Evolutionary conservation across 2,329 filamentous ascomycete species (phyloP), one percentile per base, ranked within the genome.

Genomic region (Aspergillus fructus): DNA sequence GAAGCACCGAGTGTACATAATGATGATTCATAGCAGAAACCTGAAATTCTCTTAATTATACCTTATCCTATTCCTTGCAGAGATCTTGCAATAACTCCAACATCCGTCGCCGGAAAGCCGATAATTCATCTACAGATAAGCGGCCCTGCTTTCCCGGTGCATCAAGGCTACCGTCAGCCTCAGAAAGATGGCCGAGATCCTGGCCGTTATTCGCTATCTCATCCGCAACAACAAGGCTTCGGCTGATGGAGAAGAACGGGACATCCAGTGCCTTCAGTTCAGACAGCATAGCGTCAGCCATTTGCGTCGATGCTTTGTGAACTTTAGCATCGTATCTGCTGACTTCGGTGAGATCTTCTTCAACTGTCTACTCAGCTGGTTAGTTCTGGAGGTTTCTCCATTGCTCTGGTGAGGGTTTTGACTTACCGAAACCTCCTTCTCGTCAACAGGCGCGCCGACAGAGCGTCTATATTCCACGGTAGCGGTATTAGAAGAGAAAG

Each of bases 301-400:
- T 88, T 11, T 82, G 76, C 41, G 73, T 72, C 50, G 83, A 81
- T 3, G 85, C 85, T 54, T 76, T 79, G 63, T 88, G 83, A 15
- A 89, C 83, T 66, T 89, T 89, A 52, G 74, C 71, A 62, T 89
- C 85, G 66, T 85, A 89, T 19, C 76, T 76, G 30, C 74, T 68
- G 7, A 89, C 71, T 68, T 89, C 86, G 48, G 78, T 75, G 34
- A 79, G 70, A 47, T 85, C 74, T 48, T 81, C 78, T 60, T 81
- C 73, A 7, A 71, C 70, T 27, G 76, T 79, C 74, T 80, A 33
- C 41, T 33, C 21, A 5, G 6, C 5, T 12, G 11, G 50, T 55
- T 49, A 58, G 48, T 56, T 12, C 15, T 49, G 56, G 49, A 51
- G 12, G 15, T 3, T 9, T 21, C 15, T 4, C 12, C 15, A 37